Percentiles rank a stretch among this genome's conserved stretches.
These are phyloP conservation scores for Aspergillus sp. DNA, from an alignment of 2,329 filamentous ascomycete genomes.

Conservation along the genomic window DNA sequence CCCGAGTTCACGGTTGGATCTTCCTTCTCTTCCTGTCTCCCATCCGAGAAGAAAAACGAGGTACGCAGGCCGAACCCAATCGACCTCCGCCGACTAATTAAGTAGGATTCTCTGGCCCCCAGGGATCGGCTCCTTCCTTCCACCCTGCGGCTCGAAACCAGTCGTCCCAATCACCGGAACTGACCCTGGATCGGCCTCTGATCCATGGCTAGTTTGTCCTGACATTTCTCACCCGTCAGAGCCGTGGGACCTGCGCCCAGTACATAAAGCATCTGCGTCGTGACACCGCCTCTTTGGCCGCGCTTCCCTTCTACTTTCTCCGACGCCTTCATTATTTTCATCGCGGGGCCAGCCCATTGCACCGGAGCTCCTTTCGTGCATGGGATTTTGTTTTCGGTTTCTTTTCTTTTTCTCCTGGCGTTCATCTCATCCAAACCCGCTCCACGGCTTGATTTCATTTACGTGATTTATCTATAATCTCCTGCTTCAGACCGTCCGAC, in stretches of 20 bases:
- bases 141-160: constrained; percentile 1
- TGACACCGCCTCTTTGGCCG: constrained; percentile 17
- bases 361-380: neutral
- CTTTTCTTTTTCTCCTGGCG: constrained; percentile 1
- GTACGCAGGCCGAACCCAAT: neutral
- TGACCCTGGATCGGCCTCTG: constrained; percentile 9
- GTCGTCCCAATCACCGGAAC: constrained; percentile 7
- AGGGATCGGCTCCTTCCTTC: constrained; percentile 8
- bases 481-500: too few species aligned
- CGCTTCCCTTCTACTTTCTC: neutral
- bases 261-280: constrained; percentile 6
- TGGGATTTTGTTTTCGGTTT: neutral
- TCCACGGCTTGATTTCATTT: neutral
- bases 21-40: neutral
- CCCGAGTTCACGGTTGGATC: neutral
- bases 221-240: constrained; percentile 2
- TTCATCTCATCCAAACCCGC: neutral
- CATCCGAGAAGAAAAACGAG: neutral
- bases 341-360: neutral
- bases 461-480: constrained; percentile 1
- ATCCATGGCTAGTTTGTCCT: constrained; percentile 10
- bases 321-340: neutral
- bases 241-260: constrained; percentile 5
- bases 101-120: neutral
- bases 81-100: neutral